Evolutionary conservation across 2,329 filamentous ascomycete genomes (phyloP).

Genomic region (Clathrospora elynae): DNA sequence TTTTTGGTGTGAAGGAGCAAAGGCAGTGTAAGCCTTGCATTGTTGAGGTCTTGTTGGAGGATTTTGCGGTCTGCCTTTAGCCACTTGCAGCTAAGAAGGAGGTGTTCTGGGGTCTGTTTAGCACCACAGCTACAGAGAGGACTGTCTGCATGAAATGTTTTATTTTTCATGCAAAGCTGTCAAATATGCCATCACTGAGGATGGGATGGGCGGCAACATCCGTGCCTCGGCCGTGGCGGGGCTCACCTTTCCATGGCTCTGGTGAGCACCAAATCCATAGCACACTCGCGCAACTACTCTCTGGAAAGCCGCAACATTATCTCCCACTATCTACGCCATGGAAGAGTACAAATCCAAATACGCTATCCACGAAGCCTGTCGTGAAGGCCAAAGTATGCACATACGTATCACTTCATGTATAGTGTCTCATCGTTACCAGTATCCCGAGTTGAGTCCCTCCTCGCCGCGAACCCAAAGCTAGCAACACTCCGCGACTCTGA

Average conservation of each 20-base stretch:
- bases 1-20: too few relatives aligned
- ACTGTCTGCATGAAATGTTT: neutral
- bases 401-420: slow-evolving; percentile 29
- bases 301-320: neutral
- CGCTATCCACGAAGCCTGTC: slow-evolving; percentile 83
- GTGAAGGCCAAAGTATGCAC: slow-evolving; percentile 77
- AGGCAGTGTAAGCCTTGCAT: too few relatives aligned
- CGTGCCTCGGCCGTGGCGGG: slow-evolving; percentile 11
- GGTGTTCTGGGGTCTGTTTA: too few relatives aligned
- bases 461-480: slow-evolving; percentile 79
- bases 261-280: neutral
- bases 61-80: too few relatives aligned
- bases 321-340: slow-evolving; percentile 12
- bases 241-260: slow-evolving; percentile 1
- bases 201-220: slow-evolving; percentile 7
- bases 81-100: too few relatives aligned
- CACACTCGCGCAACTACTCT: neutral
- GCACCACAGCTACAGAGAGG: too few relatives aligned
- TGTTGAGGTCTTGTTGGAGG: too few relatives aligned
- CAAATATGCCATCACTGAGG: too few relatives aligned
- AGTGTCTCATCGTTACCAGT: slow-evolving; percentile 67
- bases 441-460: slow-evolving; percentile 72
- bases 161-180: neutral
- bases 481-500: slow-evolving; percentile 78
- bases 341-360: slow-evolving; percentile 63